These are phyloP conservation scores for Astrephomene gubernaculifera DNA, from an alignment of 139 green algal genomes.

Conservation along the genomic window DNA sequence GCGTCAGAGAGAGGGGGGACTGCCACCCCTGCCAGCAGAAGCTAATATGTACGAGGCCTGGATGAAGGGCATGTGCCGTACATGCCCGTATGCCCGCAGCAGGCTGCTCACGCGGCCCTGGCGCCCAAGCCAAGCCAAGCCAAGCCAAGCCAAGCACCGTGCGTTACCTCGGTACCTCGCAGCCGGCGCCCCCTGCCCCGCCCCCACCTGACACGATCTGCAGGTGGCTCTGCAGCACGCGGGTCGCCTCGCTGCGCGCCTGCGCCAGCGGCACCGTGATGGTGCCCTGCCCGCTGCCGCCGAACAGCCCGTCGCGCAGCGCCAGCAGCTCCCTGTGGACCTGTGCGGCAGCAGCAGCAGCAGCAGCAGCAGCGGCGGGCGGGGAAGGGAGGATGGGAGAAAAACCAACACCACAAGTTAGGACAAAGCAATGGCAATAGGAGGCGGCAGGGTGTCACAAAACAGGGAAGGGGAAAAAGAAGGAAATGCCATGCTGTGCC, in stretches of 20 bases:
- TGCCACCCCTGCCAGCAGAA: too few relatives aligned
- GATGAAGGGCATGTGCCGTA: not conserved
- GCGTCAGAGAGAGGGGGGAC: too few relatives aligned
- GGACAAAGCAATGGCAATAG: too few relatives aligned
- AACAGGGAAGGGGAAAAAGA: not conserved
- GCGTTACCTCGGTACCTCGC: not conserved
- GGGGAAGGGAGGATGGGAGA: too few relatives aligned
- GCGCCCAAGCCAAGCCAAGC: not conserved
- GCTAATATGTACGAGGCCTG: not conserved
- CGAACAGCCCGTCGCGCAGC: slow-evolving; percentile 1
- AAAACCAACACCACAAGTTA: too few relatives aligned
- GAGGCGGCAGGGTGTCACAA: too few relatives aligned
- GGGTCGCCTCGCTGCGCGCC: slow-evolving; percentile 5
- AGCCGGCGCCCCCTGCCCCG: not conserved
- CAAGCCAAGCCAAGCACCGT: not conserved
- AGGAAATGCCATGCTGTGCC: not conserved
- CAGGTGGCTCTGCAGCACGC: slow-evolving; percentile 22
- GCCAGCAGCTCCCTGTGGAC: not conserved
- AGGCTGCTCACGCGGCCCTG: not conserved
- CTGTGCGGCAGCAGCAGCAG: not conserved
- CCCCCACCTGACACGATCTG: slow-evolving; percentile 28
- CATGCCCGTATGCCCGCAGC: not conserved
- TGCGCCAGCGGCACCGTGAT: slow-evolving; percentile 18
- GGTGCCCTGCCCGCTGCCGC: not conserved
- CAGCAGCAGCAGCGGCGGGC: not conserved